Percentiles rank a stretch among this genome's conserved stretches.
Evolutionary conservation across 2,329 filamentous ascomycete species (phyloP).

Genomic region (Colletotrichum lini): DNA sequence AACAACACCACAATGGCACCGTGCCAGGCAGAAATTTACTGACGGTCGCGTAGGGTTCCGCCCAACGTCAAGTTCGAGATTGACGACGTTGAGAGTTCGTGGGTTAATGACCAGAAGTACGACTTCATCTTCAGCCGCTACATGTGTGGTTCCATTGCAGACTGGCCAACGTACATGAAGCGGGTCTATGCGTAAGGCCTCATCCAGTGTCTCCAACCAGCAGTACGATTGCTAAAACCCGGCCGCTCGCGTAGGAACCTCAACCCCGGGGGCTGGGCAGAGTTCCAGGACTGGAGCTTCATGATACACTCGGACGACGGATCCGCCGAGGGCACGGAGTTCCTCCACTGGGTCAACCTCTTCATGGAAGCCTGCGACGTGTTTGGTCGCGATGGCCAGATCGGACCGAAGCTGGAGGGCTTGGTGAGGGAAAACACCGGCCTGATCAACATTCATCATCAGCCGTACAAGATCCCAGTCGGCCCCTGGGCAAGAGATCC

Average conservation of each 20-base stretch:
- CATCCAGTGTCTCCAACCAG: not conserved
- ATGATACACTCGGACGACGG: conserved; percentile 49
- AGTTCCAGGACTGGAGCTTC: conserved; percentile 66
- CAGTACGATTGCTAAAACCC: not conserved
- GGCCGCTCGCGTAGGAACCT: conserved; percentile 59
- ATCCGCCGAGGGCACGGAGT: conserved; percentile 56
- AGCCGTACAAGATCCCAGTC: conserved; percentile 65
- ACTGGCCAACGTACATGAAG: conserved; percentile 28
- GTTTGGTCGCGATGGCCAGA: not conserved
- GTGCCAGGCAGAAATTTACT: not conserved
- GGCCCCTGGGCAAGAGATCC: conserved; percentile 68
- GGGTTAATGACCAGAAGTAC: conserved; percentile 53
- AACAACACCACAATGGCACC: accelerated
- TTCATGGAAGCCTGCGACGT: not conserved
- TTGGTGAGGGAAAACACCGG: not conserved
- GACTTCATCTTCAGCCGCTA: conserved; percentile 51
- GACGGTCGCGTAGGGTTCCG: conserved; percentile 60
- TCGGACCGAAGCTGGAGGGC: not conserved
- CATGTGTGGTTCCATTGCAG: conserved; percentile 17
- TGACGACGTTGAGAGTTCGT: conserved; percentile 72
- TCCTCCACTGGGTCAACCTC: conserved; percentile 57
- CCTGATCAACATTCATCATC: conserved; percentile 60
- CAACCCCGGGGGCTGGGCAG: conserved; percentile 68
- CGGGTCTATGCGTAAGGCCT: conserved; percentile 46
- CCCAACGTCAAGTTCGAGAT: conserved; percentile 76